These are phyloP conservation scores for Penicillium lagena DNA, from an alignment of 495 filamentous ascomycete genomes.

Conservation along the genomic window DNA sequence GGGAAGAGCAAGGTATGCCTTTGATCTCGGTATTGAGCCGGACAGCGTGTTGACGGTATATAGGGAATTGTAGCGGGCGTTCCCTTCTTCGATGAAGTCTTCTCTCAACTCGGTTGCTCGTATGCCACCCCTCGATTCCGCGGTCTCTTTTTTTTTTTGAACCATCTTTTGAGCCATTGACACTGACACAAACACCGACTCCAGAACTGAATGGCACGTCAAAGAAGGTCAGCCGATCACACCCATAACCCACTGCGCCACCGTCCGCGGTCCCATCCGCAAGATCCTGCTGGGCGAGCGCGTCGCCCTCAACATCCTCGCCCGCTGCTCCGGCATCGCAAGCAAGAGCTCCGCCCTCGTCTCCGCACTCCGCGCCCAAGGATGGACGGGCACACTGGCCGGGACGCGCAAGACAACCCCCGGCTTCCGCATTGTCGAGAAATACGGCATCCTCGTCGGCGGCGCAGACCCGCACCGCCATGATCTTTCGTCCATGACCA, in stretches of 20 bases:
- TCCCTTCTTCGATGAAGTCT: slow-evolving; percentile 94
- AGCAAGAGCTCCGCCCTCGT: slow-evolving; percentile 53
- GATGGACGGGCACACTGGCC: slow-evolving; percentile 79
- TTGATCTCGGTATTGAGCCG: not conserved
- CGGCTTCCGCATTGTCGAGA: slow-evolving; percentile 92
- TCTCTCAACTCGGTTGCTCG: slow-evolving; percentile 80
- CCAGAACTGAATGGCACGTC: slow-evolving; percentile 77
- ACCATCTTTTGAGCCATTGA: not conserved
- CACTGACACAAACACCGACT: not conserved
- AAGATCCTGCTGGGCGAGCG: slow-evolving; percentile 86
- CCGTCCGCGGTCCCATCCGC: slow-evolving; percentile 78
- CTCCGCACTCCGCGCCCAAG: slow-evolving; percentile 47
- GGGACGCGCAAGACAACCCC: slow-evolving; percentile 96
- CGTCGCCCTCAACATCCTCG: slow-evolving; percentile 86
- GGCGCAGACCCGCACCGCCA: slow-evolving; percentile 88
- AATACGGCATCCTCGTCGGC: slow-evolving; percentile 93
- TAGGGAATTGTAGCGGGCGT: slow-evolving; percentile 82
- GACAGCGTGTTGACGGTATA: not conserved
- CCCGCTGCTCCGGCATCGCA: slow-evolving; percentile 89
- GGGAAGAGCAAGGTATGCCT: slow-evolving; percentile 66
- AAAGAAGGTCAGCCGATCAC: slow-evolving; percentile 64
- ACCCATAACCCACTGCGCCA: slow-evolving; percentile 59
- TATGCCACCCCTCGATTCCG: slow-evolving; percentile 22
- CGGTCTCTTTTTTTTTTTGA: not conserved
- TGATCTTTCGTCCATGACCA: slow-evolving; percentile 89